Evolutionary conservation across 1,139 yeast genomes (phyloP).

Genomic region (Martiniozyma asiatica): DNA sequence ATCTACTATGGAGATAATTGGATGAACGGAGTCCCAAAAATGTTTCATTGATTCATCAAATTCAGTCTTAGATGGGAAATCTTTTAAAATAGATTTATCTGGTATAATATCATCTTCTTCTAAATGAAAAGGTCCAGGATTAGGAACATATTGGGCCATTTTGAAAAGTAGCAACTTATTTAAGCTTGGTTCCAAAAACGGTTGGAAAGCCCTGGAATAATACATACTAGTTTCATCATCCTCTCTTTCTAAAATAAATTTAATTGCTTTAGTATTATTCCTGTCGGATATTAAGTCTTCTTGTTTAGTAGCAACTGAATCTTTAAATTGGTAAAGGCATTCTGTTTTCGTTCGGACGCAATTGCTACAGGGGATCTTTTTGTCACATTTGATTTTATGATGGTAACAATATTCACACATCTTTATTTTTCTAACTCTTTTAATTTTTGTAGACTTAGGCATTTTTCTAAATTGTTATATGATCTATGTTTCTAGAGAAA

Average conservation of each 20-base stretch:
- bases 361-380: constrained; percentile 18
- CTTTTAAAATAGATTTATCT: constrained; percentile 4
- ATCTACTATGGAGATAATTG: constrained; percentile 11
- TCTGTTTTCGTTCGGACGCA: constrained; percentile 18
- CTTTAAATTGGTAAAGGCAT: constrained; percentile 38
- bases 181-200: constrained; percentile 11
- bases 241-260: background rate
- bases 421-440: constrained; percentile 8
- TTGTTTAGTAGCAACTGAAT: constrained; percentile 9
- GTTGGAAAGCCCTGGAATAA: constrained; percentile 12
- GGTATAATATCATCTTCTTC: constrained; percentile 3
- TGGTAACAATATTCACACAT: constrained; percentile 30
- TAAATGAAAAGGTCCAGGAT: background rate
- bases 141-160: constrained; percentile 1
- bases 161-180: constrained; percentile 9
- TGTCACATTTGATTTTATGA: constrained; percentile 33
- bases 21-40: constrained; percentile 12
- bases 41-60: constrained; percentile 9
- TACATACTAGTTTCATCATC: constrained; percentile 4
- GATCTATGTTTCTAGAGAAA: too few relatives aligned
- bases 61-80: constrained; percentile 8
- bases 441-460: too few relatives aligned
- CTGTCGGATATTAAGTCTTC: background rate
- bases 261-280: background rate
- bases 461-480: too few relatives aligned